A percentile compares a stretch with the other conserved stretches of the same genome.
Evolutionary conservation across 495 filamentous ascomycete genomes (phyloP).

Genomic region (Talaromyces thailandensis): DNA sequence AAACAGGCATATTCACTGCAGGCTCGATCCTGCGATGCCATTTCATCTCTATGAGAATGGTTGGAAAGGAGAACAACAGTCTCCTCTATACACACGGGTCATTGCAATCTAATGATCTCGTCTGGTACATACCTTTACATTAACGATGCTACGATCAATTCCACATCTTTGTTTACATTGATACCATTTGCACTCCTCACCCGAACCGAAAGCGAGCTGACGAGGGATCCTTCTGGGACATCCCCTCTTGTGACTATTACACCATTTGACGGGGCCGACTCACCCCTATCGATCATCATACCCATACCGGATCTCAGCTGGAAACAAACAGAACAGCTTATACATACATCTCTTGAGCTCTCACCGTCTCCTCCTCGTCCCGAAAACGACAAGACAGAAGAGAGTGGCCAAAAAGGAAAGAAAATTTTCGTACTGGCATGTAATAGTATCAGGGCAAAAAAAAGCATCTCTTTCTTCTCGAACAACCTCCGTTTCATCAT

Average conservation of each 20-base stretch:
- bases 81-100: background rate
- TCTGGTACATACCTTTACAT: background rate
- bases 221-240: background rate
- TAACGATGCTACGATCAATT: background rate
- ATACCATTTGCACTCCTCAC: background rate
- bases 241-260: background rate
- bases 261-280: background rate
- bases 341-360: background rate
- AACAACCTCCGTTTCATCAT: background rate
- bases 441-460: constrained; percentile 6
- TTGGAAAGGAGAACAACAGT: background rate
- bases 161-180: background rate
- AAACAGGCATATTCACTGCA: background rate
- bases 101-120: background rate
- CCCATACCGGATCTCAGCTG: background rate
- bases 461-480: background rate
- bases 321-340: background rate
- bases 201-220: background rate
- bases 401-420: background rate
- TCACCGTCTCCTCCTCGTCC: background rate
- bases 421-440: background rate
- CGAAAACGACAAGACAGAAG: background rate
- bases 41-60: background rate
- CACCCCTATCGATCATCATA: background rate
- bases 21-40: background rate